Evolutionary conservation across 192 early-diverging fungal genomes (phyloP).

Genomic region (Mortierella claussenii): DNA sequence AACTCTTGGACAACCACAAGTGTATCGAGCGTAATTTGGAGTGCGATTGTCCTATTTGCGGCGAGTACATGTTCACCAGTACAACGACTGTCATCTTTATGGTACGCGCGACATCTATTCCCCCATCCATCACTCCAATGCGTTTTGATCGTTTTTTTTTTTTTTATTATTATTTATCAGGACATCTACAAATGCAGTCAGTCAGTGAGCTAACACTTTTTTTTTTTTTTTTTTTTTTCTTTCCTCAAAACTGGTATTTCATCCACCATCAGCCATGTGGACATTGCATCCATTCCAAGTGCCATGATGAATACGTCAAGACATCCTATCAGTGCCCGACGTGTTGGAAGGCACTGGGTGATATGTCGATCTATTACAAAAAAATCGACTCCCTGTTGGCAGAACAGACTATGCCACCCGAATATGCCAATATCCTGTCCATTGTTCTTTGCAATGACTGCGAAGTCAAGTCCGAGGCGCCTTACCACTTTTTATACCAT

Average conservation of each 20-base stretch:
- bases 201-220: neutral
- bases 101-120: no score
- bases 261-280: slow-evolving; percentile 77
- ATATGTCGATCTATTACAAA: slow-evolving; percentile 83
- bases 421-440: neutral
- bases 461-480: slow-evolving; percentile 72
- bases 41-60: slow-evolving; percentile 95
- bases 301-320: slow-evolving; percentile 82
- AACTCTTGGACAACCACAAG: slow-evolving; percentile 78
- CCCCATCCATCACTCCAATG: no score
- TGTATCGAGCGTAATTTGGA: slow-evolving; percentile 94
- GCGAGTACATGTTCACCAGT: slow-evolving; percentile 95
- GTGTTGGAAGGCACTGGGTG: slow-evolving; percentile 89
- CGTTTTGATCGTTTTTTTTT: no score
- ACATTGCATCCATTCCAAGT: slow-evolving; percentile 91
- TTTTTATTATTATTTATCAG: no score
- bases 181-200: neutral
- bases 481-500: slow-evolving; percentile 98
- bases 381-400: slow-evolving; percentile 85
- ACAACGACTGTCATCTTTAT: slow-evolving; percentile 83
- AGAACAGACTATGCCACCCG: slow-evolving; percentile 58
- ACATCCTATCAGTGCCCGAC: slow-evolving; percentile 96
- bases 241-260: neutral
- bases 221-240: neutral
- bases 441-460: neutral